These are phyloP conservation scores for Xylariomycetidae sp. DNA, from an alignment of 2,329 filamentous ascomycete species.

Conservation along the genomic window DNA sequence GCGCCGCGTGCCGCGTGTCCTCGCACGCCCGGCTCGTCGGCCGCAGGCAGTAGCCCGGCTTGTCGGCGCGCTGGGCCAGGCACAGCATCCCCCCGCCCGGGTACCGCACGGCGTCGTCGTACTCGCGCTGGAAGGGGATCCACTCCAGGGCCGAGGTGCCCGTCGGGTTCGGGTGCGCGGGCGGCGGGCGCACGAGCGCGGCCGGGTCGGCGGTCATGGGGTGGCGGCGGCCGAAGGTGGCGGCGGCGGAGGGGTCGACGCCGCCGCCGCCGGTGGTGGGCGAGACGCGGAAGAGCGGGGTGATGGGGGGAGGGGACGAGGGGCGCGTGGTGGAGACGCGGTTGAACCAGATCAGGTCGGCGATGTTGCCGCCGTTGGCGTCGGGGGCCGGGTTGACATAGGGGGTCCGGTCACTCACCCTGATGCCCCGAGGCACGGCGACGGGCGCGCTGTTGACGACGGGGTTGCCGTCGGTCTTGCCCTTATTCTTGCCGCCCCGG, in stretches of 20 bases:
- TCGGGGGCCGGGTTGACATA: too few species aligned
- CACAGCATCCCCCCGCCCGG: neutral
- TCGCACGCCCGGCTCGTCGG: constrained; percentile 11
- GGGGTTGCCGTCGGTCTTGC: too few species aligned
- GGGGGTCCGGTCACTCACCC: too few species aligned
- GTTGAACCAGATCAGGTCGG: neutral
- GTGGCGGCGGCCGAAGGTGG: constrained; percentile 1
- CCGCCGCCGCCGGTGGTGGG: neutral
- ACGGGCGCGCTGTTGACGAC: too few species aligned
- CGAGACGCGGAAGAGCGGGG: neutral
- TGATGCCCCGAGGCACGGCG: too few species aligned
- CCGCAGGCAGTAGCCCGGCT: too few species aligned
- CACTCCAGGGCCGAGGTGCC: neutral
- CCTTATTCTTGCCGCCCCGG: too few species aligned
- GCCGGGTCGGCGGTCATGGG: too few species aligned
- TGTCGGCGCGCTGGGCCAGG: neutral
- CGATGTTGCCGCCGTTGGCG: neutral
- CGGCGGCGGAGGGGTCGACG: neutral
- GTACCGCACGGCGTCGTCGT: neutral
- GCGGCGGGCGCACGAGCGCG: too few species aligned
- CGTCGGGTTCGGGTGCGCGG: constrained; percentile 5
- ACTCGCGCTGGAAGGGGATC: constrained; percentile 2
- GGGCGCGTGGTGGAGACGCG: too few species aligned
- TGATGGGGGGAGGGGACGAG: neutral
- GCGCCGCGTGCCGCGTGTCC: constrained; percentile 9